Conservation (phyloP, 2,329 filamentous ascomycete species). For the Pseudogymnoascus sp. region DNA sequence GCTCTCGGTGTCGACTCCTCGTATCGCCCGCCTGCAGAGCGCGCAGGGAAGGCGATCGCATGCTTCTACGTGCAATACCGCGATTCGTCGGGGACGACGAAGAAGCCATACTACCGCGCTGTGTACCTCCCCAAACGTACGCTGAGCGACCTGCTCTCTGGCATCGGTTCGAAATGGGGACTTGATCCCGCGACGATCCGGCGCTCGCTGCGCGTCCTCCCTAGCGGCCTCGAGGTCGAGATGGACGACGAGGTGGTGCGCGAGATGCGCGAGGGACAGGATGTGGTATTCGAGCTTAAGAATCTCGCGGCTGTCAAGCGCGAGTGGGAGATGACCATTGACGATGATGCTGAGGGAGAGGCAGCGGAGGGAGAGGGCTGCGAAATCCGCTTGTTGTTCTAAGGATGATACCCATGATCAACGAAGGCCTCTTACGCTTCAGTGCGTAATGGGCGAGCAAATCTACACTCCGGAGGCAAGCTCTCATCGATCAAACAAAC, state of each 20-base stretch:
- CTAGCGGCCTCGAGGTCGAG: constrained; percentile 70
- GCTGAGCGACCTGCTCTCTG: constrained; percentile 61
- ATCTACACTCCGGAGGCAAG: not conserved
- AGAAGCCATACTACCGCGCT: constrained; percentile 64
- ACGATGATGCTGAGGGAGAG: constrained; percentile 28
- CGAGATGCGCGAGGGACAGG: constrained; percentile 81
- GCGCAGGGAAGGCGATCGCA: constrained; percentile 63
- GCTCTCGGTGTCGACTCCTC: constrained; percentile 80
- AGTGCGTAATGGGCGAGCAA: too few relatives aligned
- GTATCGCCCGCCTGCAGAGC: constrained; percentile 73
- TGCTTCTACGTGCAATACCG: constrained; percentile 74
- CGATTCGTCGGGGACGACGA: constrained; percentile 37
- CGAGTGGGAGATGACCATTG: constrained; percentile 56
- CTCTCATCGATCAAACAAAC: not conserved
- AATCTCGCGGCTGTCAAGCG: constrained; percentile 40
- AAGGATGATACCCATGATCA: constrained; percentile 17
- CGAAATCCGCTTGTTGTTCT: constrained; percentile 30
- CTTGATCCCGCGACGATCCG: constrained; percentile 65
- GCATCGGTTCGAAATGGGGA: constrained; percentile 70
- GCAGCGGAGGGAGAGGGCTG: constrained; percentile 19
- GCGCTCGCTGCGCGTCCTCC: constrained; percentile 63
- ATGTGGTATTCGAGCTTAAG: constrained; percentile 68
- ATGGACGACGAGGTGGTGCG: constrained; percentile 85
- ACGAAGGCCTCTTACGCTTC: too few relatives aligned
- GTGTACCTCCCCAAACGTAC: constrained; percentile 77